A percentile compares a stretch with the other conserved stretches of the same genome.
Evolutionary conservation across 2,329 filamentous ascomycete genomes (phyloP).

Genomic region (Cadophora gregata): DNA sequence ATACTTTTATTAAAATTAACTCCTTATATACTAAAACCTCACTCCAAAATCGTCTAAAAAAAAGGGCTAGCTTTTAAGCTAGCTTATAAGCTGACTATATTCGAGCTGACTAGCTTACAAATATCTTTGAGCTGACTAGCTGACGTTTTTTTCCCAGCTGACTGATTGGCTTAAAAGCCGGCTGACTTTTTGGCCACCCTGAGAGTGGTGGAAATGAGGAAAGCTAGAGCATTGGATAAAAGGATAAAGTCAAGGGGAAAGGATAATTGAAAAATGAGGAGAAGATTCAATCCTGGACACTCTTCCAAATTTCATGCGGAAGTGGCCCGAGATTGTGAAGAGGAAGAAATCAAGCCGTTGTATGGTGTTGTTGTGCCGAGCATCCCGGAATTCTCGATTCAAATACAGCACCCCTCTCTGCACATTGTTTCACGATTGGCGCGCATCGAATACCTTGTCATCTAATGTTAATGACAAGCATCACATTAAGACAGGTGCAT

Average conservation of each 20-base stretch:
- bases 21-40: too few species aligned
- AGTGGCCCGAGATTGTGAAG: not conserved
- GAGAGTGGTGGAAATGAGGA: constrained; percentile 5
- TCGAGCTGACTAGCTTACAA: too few species aligned
- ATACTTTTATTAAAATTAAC: too few species aligned
- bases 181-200: too few species aligned
- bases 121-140: too few species aligned
- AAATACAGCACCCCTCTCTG: not conserved
- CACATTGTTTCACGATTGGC: constrained; percentile 9
- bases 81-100: too few species aligned
- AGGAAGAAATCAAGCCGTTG: not conserved
- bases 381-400: not conserved
- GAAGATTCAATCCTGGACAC: not conserved
- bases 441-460: not conserved
- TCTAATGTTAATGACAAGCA: constrained; percentile 2
- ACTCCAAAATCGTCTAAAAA: too few species aligned
- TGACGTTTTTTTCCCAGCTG: too few species aligned
- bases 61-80: too few species aligned
- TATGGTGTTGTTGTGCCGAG: not conserved
- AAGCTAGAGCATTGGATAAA: not conserved
- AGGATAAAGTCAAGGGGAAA: not conserved
- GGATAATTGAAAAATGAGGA: not conserved
- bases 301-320: not conserved
- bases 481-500: not conserved
- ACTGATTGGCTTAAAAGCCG: too few species aligned